Base-by-base conservation (phyloP, 1,284 basidiomycete species). In the Marasmius sp. region DNA sequence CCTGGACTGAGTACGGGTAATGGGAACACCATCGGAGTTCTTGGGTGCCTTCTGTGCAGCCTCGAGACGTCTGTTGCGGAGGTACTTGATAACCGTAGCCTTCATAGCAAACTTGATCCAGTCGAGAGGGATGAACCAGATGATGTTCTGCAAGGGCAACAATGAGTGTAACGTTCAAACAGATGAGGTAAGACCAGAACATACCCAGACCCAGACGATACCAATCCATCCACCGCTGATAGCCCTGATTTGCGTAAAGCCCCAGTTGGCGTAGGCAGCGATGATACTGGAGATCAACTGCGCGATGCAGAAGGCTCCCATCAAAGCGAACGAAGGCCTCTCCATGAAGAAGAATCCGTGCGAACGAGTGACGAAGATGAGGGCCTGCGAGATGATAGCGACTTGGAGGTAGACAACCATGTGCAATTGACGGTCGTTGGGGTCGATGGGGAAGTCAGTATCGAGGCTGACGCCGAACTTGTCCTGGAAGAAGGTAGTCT, bases 341-440 rank as follows among this genome's bases (percentile, higher is more conserved):
- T 98, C 96, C 92, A 94, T 95, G 86, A 97, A 98, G 87, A 95
- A 98, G 85, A 94, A 97, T 34, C 93, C 86, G 77, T 98, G 96
- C 68, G 95, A 91, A 81, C 95, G 94, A 41, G 95, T 97, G 76
- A 97, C 87, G 82, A 97, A 97, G 83, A 98, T 97, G 64, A 98
- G 84, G 3, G 96, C 96, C 78, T 98, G 96, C 61, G 96, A 98
- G 79, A 98, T 97, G 78, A 98, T 96, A 67, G 96, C 96, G 65
- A 98, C 96, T 77, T 95, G 92, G 67, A 95, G 85, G 81, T 95
- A 94, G 64, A 93, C 80, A 67, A 94, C 84, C 76, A 85, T 88
- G 80, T 94, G 92, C 7, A 94, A 78, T 71, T 92, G 85, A 57
- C 77, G 78, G 77, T 95, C 92, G 78, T 94, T 94, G 77, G 84